A percentile compares a stretch with the other conserved stretches of the same genome.
Evolutionary conservation across 805 yeast species (phyloP).

Genomic region (Clavispora carvajalis): DNA sequence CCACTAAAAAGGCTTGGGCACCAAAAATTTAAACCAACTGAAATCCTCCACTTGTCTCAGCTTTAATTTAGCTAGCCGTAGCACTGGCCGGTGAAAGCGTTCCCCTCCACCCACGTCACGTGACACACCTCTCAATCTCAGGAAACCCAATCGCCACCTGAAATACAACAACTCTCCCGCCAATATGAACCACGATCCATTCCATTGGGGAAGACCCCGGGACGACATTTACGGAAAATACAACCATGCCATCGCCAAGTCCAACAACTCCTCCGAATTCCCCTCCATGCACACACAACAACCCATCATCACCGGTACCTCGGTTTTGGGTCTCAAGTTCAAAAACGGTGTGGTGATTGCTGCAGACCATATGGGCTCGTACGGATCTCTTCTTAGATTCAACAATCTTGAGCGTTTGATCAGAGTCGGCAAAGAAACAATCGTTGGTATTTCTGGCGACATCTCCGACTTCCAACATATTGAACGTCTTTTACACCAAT

Average conservation of each 20-base stretch:
- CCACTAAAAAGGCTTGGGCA: no score
- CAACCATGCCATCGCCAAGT: slow-evolving; percentile 68
- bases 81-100: no score
- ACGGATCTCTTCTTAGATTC: slow-evolving; percentile 88
- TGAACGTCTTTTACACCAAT: slow-evolving; percentile 66
- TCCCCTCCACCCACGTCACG: background rate
- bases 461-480: slow-evolving; percentile 88
- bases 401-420: slow-evolving; percentile 79
- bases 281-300: slow-evolving; percentile 87
- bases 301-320: slow-evolving; percentile 95
- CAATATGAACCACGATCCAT: slow-evolving; percentile 93
- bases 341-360: slow-evolving; percentile 89
- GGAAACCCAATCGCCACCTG: background rate
- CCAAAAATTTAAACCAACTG: no score
- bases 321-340: slow-evolving; percentile 88
- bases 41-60: no score
- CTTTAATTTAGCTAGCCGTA: no score
- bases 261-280: slow-evolving; percentile 33
- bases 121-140: background rate
- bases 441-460: slow-evolving; percentile 94
- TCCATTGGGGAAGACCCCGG: slow-evolving; percentile 92
- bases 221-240: slow-evolving; percentile 78
- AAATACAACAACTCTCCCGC: slow-evolving; percentile 1
- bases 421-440: slow-evolving; percentile 77
- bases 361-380: slow-evolving; percentile 88